Percentiles rank a stretch among this genome's conserved stretches.
Evolutionary conservation across 768 basidiomycete species (phyloP).

Genomic region (Kwoniella botswanensis): DNA sequence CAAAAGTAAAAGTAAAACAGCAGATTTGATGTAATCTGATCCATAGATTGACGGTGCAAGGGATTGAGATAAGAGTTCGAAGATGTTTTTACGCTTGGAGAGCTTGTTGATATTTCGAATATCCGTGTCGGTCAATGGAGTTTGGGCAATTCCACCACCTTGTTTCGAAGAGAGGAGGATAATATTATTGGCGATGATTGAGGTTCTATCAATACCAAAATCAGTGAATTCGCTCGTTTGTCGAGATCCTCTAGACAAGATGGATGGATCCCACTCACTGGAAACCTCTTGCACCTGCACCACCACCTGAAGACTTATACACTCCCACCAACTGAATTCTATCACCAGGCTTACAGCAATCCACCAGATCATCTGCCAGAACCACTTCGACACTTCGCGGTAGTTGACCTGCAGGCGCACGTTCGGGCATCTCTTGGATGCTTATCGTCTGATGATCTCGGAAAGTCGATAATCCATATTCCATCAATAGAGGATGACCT

Average conservation of each 20-base stretch:
- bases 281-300: constrained; percentile 82
- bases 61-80: constrained; percentile 85
- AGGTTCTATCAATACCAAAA: constrained; percentile 67
- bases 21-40: constrained; percentile 93
- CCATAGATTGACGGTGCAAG: constrained; percentile 97
- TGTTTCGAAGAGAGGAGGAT: constrained; percentile 92
- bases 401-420: constrained; percentile 94
- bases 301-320: constrained; percentile 92
- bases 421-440: constrained; percentile 99
- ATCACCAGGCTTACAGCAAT: constrained; percentile 97
- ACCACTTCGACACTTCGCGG: constrained; percentile 96
- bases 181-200: constrained; percentile 93
- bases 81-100: constrained; percentile 82
- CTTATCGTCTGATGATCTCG: constrained; percentile 95
- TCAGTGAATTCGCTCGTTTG: not conserved
- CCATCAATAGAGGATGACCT: constrained; percentile 81
- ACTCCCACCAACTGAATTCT: constrained; percentile 94
- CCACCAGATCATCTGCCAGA: constrained; percentile 93
- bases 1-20: constrained; percentile 87
- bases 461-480: constrained; percentile 90
- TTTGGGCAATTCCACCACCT: constrained; percentile 92
- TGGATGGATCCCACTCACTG: constrained; percentile 65
- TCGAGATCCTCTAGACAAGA: not conserved
- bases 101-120: constrained; percentile 96
- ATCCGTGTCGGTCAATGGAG: constrained; percentile 87